Conservation (phyloP, 495 filamentous ascomycete species). For the Tuber aestivum region DNA sequence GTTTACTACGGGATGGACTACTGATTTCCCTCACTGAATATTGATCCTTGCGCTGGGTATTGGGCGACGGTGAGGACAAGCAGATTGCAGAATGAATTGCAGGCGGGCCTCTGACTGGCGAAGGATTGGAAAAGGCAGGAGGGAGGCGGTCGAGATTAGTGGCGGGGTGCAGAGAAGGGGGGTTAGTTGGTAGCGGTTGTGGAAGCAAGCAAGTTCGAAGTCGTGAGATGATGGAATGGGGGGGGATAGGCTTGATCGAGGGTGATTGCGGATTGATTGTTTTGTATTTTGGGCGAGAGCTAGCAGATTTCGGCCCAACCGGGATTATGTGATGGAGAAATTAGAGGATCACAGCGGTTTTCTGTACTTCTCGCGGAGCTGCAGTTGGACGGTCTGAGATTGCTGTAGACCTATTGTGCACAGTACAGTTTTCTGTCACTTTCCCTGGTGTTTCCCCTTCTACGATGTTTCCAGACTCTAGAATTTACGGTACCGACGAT, state of each 20-base stretch:
- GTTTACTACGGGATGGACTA: constrained; percentile 3
- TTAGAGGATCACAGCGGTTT: constrained; percentile 4
- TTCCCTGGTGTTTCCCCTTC: not conserved
- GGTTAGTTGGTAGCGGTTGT: not conserved
- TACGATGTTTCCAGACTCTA: not conserved
- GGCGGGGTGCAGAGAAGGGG: not conserved
- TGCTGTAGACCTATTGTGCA: not conserved
- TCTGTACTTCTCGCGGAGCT: not conserved
- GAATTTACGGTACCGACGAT: not conserved
- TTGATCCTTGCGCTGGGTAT: not conserved
- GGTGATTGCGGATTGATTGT: not conserved
- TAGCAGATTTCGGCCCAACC: not conserved
- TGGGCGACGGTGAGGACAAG: not conserved
- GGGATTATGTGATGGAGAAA: not conserved
- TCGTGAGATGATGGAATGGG: not conserved
- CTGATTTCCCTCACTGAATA: not conserved
- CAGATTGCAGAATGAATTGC: not conserved
- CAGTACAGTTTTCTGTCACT: too few species aligned
- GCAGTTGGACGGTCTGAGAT: not conserved
- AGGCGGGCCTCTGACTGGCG: not conserved
- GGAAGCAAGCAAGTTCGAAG: not conserved
- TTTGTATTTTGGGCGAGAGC: constrained; percentile 2
- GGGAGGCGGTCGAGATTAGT: not conserved
- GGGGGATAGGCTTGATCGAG: too few species aligned
- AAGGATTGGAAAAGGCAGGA: not conserved